Evolutionary conservation across 2,329 filamentous ascomycete species (phyloP).

Genomic region (Arthroderma sp.): DNA sequence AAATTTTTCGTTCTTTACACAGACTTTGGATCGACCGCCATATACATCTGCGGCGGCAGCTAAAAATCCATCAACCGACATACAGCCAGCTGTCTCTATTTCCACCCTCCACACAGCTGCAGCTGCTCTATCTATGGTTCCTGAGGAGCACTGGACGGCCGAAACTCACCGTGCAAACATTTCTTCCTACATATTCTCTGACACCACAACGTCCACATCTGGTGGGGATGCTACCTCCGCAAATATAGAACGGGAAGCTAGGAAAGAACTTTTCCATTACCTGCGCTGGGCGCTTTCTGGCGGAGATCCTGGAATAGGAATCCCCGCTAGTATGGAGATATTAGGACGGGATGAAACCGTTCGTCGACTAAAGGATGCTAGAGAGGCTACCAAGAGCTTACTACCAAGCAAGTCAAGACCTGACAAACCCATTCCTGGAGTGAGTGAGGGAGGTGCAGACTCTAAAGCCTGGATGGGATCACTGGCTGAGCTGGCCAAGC

Average conservation of each 20-base stretch:
- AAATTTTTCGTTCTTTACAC: slow-evolving; percentile 33
- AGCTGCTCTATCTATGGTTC: slow-evolving; percentile 34
- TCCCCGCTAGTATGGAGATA: slow-evolving; percentile 43
- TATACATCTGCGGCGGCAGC: slow-evolving; percentile 17
- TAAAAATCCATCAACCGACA: slow-evolving; percentile 11
- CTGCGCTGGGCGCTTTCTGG: slow-evolving; percentile 46
- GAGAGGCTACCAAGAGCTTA: slow-evolving; percentile 20
- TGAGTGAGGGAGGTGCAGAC: not conserved
- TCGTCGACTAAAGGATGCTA: slow-evolving; percentile 34
- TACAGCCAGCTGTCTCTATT: slow-evolving; percentile 20
- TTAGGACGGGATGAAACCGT: slow-evolving; percentile 43
- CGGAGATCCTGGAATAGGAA: slow-evolving; percentile 42
- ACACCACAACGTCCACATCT: slow-evolving; percentile 7
- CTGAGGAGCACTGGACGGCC: slow-evolving; percentile 30
- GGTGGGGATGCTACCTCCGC: slow-evolving; percentile 14
- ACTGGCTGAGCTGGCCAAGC: slow-evolving; percentile 5
- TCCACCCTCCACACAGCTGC: slow-evolving; percentile 33
- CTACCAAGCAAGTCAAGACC: slow-evolving; percentile 16
- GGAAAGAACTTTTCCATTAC: slow-evolving; percentile 42
- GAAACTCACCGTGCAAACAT: slow-evolving; percentile 33
- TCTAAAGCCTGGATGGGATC: slow-evolving; percentile 13
- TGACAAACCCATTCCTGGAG: not conserved
- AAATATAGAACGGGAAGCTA: slow-evolving; percentile 21
- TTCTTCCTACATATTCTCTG: slow-evolving; percentile 18
- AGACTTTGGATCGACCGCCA: slow-evolving; percentile 20